Base-by-base conservation (phyloP, 2,329 filamentous ascomycete species). In the Fusarium humuli region DNA sequence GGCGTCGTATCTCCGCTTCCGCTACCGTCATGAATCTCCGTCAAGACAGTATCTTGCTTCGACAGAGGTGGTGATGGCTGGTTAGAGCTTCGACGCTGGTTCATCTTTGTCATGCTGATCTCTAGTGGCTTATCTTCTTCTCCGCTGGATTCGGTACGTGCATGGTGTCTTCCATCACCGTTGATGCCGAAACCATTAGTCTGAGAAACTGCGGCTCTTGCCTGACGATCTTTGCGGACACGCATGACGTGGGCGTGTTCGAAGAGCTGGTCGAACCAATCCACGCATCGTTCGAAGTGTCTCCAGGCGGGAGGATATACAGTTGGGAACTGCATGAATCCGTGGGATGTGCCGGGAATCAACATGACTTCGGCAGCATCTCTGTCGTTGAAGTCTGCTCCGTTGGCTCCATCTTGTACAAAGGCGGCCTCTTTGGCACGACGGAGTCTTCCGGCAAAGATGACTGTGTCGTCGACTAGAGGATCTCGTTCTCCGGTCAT, bases 401-500 rank as follows among this genome's bases (percentile, higher is more conserved):
- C 70, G 37, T 55, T 67, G 32, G 52, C 63, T 22, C 48, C 65
- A 29, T 56, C 62, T 58, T 52, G 70, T 30, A 20, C 50, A 14
- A 61, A 70, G 3, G 79, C 82, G 0, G 85, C 85, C 22, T 88
- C 87, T 76, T 91, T 97, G 3, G 94, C 93, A 66, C 94, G 89
- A 9, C 94, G 86, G n/a, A 99, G 80, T 1, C 95, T 85, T 1
- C 95, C 96, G 0, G 96, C 94, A 76, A 99, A 98, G 67, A 99
- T 94, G 49, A 98, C 94, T 0, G 96, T 99, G 78, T 99, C 96
- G 77, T 99, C 96, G 0, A 98, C 96, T 0, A 99, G 83, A 0
- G 96, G 96, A 77, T 99, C 96, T 30, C 95, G 91, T 81, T 99
- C 96, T 52, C 96, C 96, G 0, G 96, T 98, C 55, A 98, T 83